phyloP scores from a whole-genome alignment of 2,329 filamentous ascomycete genomes.

The Aureobasidium namibiae region DNA sequence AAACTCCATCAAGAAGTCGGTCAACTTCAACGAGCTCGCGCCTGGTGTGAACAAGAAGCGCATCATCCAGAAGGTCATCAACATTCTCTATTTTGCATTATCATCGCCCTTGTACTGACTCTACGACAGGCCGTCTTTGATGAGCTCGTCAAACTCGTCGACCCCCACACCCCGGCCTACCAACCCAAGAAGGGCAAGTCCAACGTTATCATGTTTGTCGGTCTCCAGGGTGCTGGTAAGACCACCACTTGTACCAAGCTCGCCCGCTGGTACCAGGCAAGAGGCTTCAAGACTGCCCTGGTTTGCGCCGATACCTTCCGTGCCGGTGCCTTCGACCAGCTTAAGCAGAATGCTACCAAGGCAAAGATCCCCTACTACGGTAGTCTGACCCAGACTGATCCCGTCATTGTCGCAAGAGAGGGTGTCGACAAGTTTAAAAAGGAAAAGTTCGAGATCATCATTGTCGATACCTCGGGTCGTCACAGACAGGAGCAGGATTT shows the following conservation, averaged over 20 bases:
- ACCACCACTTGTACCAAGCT: constrained; percentile 98
- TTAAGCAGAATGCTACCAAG: constrained; percentile 98
- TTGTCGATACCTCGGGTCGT: constrained; percentile 92
- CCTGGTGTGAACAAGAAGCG: constrained; percentile 96
- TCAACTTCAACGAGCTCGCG: constrained; percentile 92
- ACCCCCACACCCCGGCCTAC: constrained; percentile 91
- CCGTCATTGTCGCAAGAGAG: constrained; percentile 84
- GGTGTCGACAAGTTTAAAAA: constrained; percentile 99
- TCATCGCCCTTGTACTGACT: constrained; percentile 6
- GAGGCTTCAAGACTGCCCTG: constrained; percentile 85
- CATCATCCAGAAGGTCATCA: constrained; percentile 85
- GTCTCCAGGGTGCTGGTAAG: constrained; percentile 93
- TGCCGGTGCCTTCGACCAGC: constrained; percentile 93
- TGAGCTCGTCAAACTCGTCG: constrained; percentile 88
- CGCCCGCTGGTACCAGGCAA: constrained; percentile 84
- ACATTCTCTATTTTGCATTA: not conserved
- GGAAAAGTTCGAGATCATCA: constrained; percentile 95
- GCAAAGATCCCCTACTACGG: constrained; percentile 99
- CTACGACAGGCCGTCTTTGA: constrained; percentile 67
- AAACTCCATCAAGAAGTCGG: constrained; percentile 80
- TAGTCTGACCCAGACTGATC: constrained; percentile 91
- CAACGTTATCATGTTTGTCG: constrained; percentile 99
- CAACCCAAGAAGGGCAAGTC: constrained; percentile 92
- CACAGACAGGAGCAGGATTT: constrained; percentile 92
- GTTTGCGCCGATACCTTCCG: constrained; percentile 98